phyloP scores from a whole-genome alignment of 108 stramenopile species.

The Fragilariopsis cylindrus region DNA sequence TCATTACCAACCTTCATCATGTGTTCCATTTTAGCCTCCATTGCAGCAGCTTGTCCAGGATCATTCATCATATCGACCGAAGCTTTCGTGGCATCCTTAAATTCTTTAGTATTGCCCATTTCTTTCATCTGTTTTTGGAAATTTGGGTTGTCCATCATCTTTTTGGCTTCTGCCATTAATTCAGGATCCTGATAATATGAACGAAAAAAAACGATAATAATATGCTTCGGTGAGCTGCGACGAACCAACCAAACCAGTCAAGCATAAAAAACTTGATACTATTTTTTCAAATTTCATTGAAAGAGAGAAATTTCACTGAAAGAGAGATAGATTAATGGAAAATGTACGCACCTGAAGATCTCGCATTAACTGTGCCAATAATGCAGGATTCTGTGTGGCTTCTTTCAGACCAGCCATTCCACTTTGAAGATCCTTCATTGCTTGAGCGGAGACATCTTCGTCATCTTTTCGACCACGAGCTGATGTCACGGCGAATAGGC shows the following conservation, averaged over 20 bases:
- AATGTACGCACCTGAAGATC: constrained; percentile 76
- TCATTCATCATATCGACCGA: constrained; percentile 69
- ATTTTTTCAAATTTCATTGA: too few species aligned
- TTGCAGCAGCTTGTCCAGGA: constrained; percentile 78
- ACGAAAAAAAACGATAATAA: background rate
- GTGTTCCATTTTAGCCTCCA: constrained; percentile 88
- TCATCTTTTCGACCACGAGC: constrained; percentile 47
- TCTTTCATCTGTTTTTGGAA: constrained; percentile 91
- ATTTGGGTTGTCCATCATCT: constrained; percentile 87
- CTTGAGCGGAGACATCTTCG: constrained; percentile 53
- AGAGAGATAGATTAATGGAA: too few species aligned
- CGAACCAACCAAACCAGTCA: too few species aligned
- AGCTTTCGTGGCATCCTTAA: constrained; percentile 63
- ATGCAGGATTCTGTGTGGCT: constrained; percentile 78
- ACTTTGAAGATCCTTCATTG: constrained; percentile 63
- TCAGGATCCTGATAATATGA: constrained; percentile 71
- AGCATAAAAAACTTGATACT: too few species aligned
- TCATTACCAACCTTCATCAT: constrained; percentile 80
- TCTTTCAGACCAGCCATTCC: constrained; percentile 87
- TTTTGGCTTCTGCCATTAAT: constrained; percentile 87
- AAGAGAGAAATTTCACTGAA: too few species aligned
- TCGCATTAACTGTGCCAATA: constrained; percentile 88
- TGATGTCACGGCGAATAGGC: constrained; percentile 37
- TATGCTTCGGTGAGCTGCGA: too few species aligned
- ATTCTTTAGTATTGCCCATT: constrained; percentile 63